Percentiles rank a stretch among this genome's conserved stretches.
These are phyloP conservation scores for Mycosphaerella sp. DNA, from an alignment of 2,329 filamentous ascomycete genomes.

Conservation along the genomic window DNA sequence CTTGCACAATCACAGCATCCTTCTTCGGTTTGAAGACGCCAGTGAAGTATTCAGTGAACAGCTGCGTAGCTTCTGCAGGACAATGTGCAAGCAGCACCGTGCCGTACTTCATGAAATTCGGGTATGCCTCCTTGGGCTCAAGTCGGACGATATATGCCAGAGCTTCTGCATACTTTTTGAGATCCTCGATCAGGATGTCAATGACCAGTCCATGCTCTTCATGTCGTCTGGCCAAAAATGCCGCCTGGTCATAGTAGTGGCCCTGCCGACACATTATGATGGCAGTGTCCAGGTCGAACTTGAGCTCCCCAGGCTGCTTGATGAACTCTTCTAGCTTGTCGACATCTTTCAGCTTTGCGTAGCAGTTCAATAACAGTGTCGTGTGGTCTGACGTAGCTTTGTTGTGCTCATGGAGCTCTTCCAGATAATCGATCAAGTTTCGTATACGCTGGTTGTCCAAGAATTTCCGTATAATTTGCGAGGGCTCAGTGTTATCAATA, in stretches of 20 bases:
- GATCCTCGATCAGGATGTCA: constrained; percentile 92
- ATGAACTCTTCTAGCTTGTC: constrained; percentile 96
- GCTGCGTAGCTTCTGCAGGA: constrained; percentile 68
- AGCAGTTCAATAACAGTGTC: constrained; percentile 89
- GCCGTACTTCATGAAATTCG: constrained; percentile 91
- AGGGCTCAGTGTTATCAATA: constrained; percentile 92
- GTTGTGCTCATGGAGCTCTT: constrained; percentile 90
- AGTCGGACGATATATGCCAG: constrained; percentile 86
- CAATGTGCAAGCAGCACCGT: constrained; percentile 84
- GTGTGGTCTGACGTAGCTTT: constrained; percentile 94
- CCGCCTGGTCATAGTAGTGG: constrained; percentile 93
- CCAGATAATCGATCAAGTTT: constrained; percentile 93
- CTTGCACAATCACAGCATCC: constrained; percentile 50
- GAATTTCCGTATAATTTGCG: constrained; percentile 94
- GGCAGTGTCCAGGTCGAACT: constrained; percentile 94
- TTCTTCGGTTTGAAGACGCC: constrained; percentile 71
- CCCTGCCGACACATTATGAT: constrained; percentile 97
- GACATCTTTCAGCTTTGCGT: constrained; percentile 95
- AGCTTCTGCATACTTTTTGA: constrained; percentile 81
- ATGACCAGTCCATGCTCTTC: constrained; percentile 90
- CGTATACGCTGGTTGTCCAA: constrained; percentile 96
- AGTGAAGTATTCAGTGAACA: constrained; percentile 95
- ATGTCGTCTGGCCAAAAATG: constrained; percentile 89
- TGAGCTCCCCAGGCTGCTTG: constrained; percentile 86
- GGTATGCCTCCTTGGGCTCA: constrained; percentile 75